Evolutionary conservation across 179 eudicot species (phyloP), one percentile per base, ranked within the genome.

Genomic region (Heliamphora pulchella): DNA sequence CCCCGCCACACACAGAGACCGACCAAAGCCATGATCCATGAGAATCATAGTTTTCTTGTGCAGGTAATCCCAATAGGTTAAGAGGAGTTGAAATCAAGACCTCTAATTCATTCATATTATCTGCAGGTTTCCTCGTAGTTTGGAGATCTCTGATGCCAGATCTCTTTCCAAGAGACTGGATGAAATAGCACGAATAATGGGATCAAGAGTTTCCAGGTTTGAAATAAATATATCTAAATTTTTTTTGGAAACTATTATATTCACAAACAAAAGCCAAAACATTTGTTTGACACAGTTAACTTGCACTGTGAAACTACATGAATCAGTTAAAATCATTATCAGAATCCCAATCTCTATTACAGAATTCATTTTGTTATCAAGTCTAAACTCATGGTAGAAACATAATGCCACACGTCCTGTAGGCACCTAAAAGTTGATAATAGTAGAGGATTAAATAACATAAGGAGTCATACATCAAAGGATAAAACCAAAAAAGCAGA

Each of bases 241-340:
- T 14, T 1, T 70, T 70, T 70, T 44, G 54, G 22, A 20, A 47
- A 2, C 48, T 63, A 20, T 63, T 63, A 66, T 13, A 39, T 41
- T 41, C 47, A 66, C 41, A 47, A 6, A 66, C 47, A 11, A 3
- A 31, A 22, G 65, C 13, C 20, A 39, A 63, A 31, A 22, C 31
- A 31, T 31, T 66, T 48, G 62, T 54, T 39, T 74, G 77, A 51
- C 13, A n/a, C 76, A 54, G 43, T 50, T 71, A 50, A 71, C 58
- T 71, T 48, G 75, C 58, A 71, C 59, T 15, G 11, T 66, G 71
- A 41, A 31, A 66, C 43, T 64, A 8, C 13, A 64, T 64, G 68
- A 64, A 20, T 64, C 9, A 46, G 47, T 70, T 70, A 44, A 46
- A 11, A 47, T 47, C 13, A 13, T 70, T 31, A 31, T 31, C 31